Conservation (phyloP, 495 filamentous ascomycete genomes). For the Daldinia bambusicola region DNA sequence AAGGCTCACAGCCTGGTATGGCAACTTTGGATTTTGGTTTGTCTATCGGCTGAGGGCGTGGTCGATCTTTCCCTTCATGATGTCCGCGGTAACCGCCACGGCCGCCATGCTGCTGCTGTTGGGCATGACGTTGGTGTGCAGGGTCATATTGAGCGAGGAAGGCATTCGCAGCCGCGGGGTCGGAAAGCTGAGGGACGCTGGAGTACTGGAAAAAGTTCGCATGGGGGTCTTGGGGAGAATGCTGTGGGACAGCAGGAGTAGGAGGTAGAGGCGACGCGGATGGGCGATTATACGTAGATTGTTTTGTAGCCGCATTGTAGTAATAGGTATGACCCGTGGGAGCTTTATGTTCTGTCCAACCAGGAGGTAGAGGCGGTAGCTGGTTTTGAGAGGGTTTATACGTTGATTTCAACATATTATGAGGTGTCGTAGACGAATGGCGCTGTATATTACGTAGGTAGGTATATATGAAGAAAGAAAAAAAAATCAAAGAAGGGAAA, state of each 20-base stretch:
- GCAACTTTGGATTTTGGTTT: slow-evolving; percentile 80
- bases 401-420: slow-evolving; percentile 70
- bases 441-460: too few species aligned
- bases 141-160: slow-evolving; percentile 60
- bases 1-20: slow-evolving; percentile 86
- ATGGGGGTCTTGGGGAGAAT: slow-evolving; percentile 46
- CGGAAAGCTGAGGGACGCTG: slow-evolving; percentile 57
- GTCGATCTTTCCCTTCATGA: slow-evolving; percentile 57
- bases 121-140: slow-evolving; percentile 39
- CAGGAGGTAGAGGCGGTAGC: slow-evolving; percentile 73
- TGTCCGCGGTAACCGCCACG: slow-evolving; percentile 51
- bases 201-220: slow-evolving; percentile 59
- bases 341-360: slow-evolving; percentile 94
- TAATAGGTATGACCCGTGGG: slow-evolving; percentile 90
- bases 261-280: slow-evolving; percentile 47
- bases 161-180: slow-evolving; percentile 57
- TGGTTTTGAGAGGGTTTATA: slow-evolving; percentile 60
- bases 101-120: slow-evolving; percentile 46
- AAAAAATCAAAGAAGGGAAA: too few species aligned
- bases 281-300: slow-evolving; percentile 87
- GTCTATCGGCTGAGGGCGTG: slow-evolving; percentile 74
- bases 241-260: slow-evolving; percentile 39
- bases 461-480: too few species aligned
- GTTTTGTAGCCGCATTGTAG: slow-evolving; percentile 85
- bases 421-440: not conserved